These are phyloP conservation scores for Salvia hispanica DNA, from an alignment of 257 asterid genomes.

Conservation along the genomic window DNA sequence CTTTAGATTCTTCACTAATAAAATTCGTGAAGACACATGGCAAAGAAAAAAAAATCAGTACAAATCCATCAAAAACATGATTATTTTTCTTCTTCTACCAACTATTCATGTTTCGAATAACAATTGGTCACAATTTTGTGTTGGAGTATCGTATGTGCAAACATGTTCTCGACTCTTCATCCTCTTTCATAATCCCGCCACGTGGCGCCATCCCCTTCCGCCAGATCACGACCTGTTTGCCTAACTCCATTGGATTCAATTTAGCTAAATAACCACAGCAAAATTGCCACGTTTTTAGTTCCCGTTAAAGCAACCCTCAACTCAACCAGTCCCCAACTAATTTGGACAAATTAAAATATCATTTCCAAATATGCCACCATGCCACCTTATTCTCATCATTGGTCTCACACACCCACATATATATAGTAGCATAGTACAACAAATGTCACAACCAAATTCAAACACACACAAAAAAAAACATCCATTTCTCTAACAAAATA, in stretches of 20 bases:
- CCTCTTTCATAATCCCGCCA: slow-evolving; percentile 31
- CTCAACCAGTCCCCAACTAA: slow-evolving; percentile 64
- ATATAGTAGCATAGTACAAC: slow-evolving; percentile 20
- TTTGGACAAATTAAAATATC: slow-evolving; percentile 38
- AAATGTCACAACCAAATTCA: slow-evolving; percentile 15
- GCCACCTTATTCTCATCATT: slow-evolving; percentile 43
- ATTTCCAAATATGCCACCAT: slow-evolving; percentile 34
- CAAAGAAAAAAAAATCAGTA: background rate
- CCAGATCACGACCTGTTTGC: slow-evolving; percentile 39
- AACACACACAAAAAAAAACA: background rate
- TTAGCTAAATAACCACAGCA: slow-evolving; percentile 27
- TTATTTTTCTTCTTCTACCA: background rate
- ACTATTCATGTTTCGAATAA: slow-evolving; percentile 2
- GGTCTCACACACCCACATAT: slow-evolving; percentile 18
- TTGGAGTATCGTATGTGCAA: slow-evolving; percentile 23
- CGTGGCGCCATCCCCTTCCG: slow-evolving; percentile 31
- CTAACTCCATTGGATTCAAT: slow-evolving; percentile 35
- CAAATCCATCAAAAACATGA: slow-evolving; percentile 3
- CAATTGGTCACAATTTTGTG: background rate
- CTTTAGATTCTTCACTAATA: too few relatives aligned
- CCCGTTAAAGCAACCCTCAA: slow-evolving; percentile 57
- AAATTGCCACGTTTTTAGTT: slow-evolving; percentile 59
- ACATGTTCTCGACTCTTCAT: slow-evolving; percentile 28
- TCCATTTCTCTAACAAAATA: background rate
- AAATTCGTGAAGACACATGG: slow-evolving; percentile 15